Conservation (phyloP, 2,329 filamentous ascomycete genomes). For the Aspergillus persii region DNA sequence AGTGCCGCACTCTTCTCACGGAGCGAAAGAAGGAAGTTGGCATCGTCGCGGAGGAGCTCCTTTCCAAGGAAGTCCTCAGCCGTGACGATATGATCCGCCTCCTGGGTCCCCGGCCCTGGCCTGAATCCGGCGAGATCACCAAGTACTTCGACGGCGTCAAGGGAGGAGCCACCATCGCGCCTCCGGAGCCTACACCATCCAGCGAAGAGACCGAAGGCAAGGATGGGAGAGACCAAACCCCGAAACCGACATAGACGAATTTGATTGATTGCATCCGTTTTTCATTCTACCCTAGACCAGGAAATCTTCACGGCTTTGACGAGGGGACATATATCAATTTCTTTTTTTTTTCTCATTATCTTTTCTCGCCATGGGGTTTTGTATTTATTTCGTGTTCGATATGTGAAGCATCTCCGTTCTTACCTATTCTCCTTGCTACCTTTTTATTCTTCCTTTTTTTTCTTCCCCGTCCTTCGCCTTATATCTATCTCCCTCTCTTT, state of each 20-base stretch:
- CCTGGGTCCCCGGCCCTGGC: slow-evolving; percentile 78
- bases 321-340: slow-evolving; percentile 15
- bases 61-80: slow-evolving; percentile 85
- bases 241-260: slow-evolving; percentile 25
- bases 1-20: slow-evolving; percentile 78
- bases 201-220: slow-evolving; percentile 42
- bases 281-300: neutral
- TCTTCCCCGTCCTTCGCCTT: neutral
- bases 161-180: slow-evolving; percentile 52
- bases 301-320: slow-evolving; percentile 6
- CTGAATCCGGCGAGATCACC: slow-evolving; percentile 81
- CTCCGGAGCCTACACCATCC: slow-evolving; percentile 43
- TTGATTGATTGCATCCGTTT: neutral
- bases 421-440: neutral
- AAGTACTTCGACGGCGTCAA: slow-evolving; percentile 77
- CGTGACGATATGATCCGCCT: slow-evolving; percentile 90
- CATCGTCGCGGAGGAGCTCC: slow-evolving; percentile 85
- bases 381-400: slow-evolving; percentile 21
- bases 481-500: slow-evolving; percentile 9
- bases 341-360: neutral
- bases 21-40: slow-evolving; percentile 88
- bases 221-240: slow-evolving; percentile 36
- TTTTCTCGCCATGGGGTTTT: slow-evolving; percentile 17
- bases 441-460: neutral
- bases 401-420: slow-evolving; percentile 12